These are phyloP conservation scores for Penicillium riverlandense DNA, from an alignment of 495 filamentous ascomycete genomes.

Conservation along the genomic window DNA sequence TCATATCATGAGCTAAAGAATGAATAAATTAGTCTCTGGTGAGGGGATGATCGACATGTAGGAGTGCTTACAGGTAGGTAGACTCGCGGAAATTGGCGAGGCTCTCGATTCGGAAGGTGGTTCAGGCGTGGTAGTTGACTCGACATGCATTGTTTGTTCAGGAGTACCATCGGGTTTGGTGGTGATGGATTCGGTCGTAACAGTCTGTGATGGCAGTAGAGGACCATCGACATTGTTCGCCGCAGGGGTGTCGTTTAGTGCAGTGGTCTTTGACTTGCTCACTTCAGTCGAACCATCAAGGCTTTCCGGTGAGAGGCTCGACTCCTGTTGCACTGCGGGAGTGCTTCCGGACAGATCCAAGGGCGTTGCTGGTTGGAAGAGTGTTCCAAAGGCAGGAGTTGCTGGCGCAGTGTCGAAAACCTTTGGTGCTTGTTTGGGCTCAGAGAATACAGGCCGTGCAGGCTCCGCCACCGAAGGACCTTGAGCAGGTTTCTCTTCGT, in stretches of 20 bases:
- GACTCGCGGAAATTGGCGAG: no score
- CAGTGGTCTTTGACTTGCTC: background rate
- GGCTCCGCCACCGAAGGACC: background rate
- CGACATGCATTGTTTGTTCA: background rate
- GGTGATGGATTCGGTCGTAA: background rate
- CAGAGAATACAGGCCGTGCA: background rate
- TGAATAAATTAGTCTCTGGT: no score
- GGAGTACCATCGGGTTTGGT: background rate
- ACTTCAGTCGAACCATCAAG: background rate
- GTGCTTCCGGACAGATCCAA: background rate
- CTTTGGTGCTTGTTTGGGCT: slow-evolving; percentile 2
- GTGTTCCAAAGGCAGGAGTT: background rate
- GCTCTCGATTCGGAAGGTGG: background rate
- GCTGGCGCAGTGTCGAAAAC: slow-evolving; percentile 5
- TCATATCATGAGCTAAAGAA: no score
- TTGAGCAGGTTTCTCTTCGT: background rate
- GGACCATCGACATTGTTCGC: no score
- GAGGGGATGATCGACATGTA: no score
- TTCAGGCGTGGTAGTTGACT: background rate
- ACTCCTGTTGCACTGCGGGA: background rate
- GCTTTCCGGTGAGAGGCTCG: background rate
- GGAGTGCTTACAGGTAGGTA: no score
- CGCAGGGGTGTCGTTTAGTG: background rate
- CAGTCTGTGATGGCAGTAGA: background rate
- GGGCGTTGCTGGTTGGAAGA: background rate